These are phyloP conservation scores for Zoysia japonica DNA, from an alignment of 176 grass and related monocot species.

Conservation along the genomic window DNA sequence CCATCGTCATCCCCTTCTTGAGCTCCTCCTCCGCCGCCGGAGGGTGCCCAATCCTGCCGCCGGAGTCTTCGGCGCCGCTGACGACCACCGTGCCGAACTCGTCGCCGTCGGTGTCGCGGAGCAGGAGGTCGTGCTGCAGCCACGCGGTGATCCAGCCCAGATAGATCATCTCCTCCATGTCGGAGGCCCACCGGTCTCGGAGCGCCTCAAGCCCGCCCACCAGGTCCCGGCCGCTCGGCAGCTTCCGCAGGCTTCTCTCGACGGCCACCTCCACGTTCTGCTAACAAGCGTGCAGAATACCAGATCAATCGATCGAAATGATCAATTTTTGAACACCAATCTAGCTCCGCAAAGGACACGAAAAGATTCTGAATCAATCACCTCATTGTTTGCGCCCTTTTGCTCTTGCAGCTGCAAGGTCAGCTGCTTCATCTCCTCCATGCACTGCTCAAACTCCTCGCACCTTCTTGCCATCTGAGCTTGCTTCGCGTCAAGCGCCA, in stretches of 20 bases:
- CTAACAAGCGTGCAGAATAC: neutral
- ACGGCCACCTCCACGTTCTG: conserved; percentile 55
- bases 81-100: neutral
- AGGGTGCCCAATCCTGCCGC: neutral
- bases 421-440: conserved; percentile 57
- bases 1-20: conserved; percentile 41
- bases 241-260: conserved; percentile 43
- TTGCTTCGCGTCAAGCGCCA: conserved; percentile 51
- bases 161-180: conserved; percentile 90
- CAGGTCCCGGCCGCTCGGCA: conserved; percentile 54
- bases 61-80: neutral
- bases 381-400: conserved; percentile 40
- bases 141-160: conserved; percentile 74
- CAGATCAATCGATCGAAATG: neutral
- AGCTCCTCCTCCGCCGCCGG: neutral
- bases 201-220: conserved; percentile 51
- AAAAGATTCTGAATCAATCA: neutral
- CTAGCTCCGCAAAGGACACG: neutral
- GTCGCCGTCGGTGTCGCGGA: conserved; percentile 11
- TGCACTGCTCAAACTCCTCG: conserved; percentile 46
- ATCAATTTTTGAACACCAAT: neutral
- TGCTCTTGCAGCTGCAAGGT: conserved; percentile 50
- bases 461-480: conserved; percentile 41
- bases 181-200: conserved; percentile 65
- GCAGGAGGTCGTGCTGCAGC: conserved; percentile 66